Conservation (phyloP, 768 basidiomycete species). For the Pluteus cervinus region DNA sequence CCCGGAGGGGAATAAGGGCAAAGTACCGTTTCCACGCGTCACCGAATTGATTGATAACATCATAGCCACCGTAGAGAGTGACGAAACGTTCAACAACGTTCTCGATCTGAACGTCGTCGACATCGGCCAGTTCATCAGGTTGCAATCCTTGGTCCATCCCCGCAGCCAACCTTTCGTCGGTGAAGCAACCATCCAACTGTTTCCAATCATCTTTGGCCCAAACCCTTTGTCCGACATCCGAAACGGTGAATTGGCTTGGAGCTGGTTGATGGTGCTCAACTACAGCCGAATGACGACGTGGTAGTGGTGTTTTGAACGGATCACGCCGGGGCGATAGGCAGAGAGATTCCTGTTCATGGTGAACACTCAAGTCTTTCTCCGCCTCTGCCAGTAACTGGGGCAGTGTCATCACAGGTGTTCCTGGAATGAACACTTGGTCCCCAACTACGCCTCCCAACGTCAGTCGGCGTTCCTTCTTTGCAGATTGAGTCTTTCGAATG, state of each 20-base stretch:
- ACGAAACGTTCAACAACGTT: slow-evolving; percentile 60
- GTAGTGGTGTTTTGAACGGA: slow-evolving; percentile 23
- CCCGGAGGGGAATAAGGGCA: slow-evolving; percentile 1
- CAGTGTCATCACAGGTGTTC: slow-evolving; percentile 46
- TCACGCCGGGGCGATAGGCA: slow-evolving; percentile 14
- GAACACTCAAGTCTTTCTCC: slow-evolving; percentile 32
- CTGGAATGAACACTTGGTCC: slow-evolving; percentile 49
- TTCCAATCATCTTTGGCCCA: slow-evolving; percentile 85
- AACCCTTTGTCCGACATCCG: slow-evolving; percentile 16
- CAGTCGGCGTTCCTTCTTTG: slow-evolving; percentile 18
- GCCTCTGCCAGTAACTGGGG: slow-evolving; percentile 54
- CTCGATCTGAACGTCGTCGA: slow-evolving; percentile 45
- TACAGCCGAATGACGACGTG: slow-evolving; percentile 4
- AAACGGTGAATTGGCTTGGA: too few species aligned
- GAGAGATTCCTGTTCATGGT: neutral
- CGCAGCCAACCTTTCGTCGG: slow-evolving; percentile 56
- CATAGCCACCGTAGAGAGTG: slow-evolving; percentile 39
- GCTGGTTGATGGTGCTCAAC: too few species aligned
- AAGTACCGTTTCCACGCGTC: slow-evolving; percentile 55
- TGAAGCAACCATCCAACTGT: slow-evolving; percentile 69
- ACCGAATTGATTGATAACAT: slow-evolving; percentile 32
- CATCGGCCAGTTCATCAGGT: slow-evolving; percentile 40
- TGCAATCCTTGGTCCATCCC: slow-evolving; percentile 22
- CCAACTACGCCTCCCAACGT: slow-evolving; percentile 38
- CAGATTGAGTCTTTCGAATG: slow-evolving; percentile 20